phyloP scores from a whole-genome alignment of 345 rosid genomes.

The Camelina laxa region DNA sequence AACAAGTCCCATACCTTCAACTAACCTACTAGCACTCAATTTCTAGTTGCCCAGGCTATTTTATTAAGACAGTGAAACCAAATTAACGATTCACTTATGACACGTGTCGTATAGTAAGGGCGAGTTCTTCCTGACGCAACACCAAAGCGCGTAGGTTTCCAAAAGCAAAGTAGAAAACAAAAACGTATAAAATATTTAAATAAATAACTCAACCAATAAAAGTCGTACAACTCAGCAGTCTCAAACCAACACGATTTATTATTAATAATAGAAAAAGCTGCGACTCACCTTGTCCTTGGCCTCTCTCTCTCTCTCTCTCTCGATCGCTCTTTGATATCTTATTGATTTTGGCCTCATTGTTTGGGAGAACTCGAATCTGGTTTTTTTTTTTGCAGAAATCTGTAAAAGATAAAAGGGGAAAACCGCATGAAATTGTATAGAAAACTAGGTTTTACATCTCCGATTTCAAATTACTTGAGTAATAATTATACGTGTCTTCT shows the following conservation, averaged over 20 bases:
- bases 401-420: not conserved
- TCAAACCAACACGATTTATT: slow-evolving; percentile 18
- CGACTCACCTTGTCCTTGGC: slow-evolving; percentile 4
- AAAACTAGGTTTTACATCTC: slow-evolving; percentile 55
- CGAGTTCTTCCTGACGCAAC: not conserved
- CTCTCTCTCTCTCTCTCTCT: slow-evolving; percentile 8
- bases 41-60: not conserved
- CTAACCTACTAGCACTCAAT: not conserved
- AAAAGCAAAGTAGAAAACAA: not conserved
- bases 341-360: not conserved
- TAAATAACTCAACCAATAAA: not conserved
- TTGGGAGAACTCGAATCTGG: slow-evolving; percentile 23
- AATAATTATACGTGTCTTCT: slow-evolving; percentile 50
- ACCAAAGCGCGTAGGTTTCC: not conserved
- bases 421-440: slow-evolving; percentile 88
- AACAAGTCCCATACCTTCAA: not conserved
- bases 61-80: not conserved
- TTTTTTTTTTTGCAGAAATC: not conserved
- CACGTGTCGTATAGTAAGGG: not conserved
- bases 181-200: not conserved
- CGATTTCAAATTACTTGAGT: slow-evolving; percentile 63
- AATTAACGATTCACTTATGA: not conserved
- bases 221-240: not conserved
- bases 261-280: slow-evolving; percentile 14
- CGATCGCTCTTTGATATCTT: slow-evolving; percentile 7